A percentile compares a stretch with the other conserved stretches of the same genome.
Conservation (phyloP, 2,329 filamentous ascomycete genomes). For the Arthrobotrys entomopaga region DNA sequence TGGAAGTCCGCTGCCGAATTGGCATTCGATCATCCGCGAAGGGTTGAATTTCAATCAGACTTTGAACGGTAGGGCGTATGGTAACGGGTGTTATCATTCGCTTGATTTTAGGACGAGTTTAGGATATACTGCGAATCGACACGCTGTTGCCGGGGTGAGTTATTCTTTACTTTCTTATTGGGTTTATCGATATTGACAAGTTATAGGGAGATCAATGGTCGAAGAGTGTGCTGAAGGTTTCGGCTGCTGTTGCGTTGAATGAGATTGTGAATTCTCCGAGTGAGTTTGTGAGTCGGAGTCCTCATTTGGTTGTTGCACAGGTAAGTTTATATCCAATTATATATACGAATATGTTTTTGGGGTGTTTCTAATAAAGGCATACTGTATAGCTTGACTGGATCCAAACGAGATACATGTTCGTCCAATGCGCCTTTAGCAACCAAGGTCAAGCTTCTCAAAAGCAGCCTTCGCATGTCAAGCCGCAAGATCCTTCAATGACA, state of each 20-base stretch:
- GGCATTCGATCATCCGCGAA: slow-evolving; percentile 88
- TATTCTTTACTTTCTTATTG: background rate
- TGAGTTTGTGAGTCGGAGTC: slow-evolving; percentile 67
- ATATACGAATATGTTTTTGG: no score
- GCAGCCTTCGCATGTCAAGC: slow-evolving; percentile 58
- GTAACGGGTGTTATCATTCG: slow-evolving; percentile 85
- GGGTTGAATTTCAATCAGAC: slow-evolving; percentile 77
- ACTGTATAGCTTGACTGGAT: slow-evolving; percentile 85
- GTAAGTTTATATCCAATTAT: slow-evolving; percentile 51
- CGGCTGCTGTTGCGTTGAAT: slow-evolving; percentile 75
- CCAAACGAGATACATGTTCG: slow-evolving; percentile 85
- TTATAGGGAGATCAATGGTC: slow-evolving; percentile 68
- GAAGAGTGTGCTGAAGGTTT: slow-evolving; percentile 72
- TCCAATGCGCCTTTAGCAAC: slow-evolving; percentile 61
- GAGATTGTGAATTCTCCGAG: slow-evolving; percentile 81
- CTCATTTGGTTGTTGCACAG: slow-evolving; percentile 46
- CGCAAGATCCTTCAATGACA: slow-evolving; percentile 60
- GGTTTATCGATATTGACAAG: background rate
- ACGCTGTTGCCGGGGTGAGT: slow-evolving; percentile 29
- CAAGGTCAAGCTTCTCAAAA: slow-evolving; percentile 21
- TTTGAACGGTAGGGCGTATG: slow-evolving; percentile 75
- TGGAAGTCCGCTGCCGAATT: slow-evolving; percentile 78
- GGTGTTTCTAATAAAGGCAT: background rate
- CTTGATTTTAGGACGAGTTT: slow-evolving; percentile 68
- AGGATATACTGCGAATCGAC: slow-evolving; percentile 64